Base-by-base conservation (phyloP, 2,329 filamentous ascomycete genomes). In the Verticillium klebahnii region DNA sequence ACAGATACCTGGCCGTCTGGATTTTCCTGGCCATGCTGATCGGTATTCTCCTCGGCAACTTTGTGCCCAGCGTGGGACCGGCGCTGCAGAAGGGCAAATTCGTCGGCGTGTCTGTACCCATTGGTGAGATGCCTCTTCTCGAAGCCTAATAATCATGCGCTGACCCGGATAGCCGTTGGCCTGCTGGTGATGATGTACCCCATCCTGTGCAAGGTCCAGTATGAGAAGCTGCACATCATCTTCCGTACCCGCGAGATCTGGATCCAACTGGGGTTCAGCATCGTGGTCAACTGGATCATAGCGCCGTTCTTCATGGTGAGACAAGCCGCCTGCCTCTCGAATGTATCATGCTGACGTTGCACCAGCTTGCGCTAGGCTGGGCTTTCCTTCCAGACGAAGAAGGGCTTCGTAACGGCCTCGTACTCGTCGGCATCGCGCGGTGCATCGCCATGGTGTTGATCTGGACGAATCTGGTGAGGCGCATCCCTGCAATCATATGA, bases 171-270 rank as follows among this genome's bases (percentile, higher is more conserved):
- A 91, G 91, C 92, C 0, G 78, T 96, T 57, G 92, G 92, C 0
- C 77, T 96, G 1, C 81, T 96, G 1, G 87, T 96, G 52, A 96
- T 96, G 92, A 96, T 96, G 91, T 96, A 95, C 70, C 93, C 92
- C 0, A 96, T 96, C 63, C 79, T 96, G 0, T 96, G 91, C 82
- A 95, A 95, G 73, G 89, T 96, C 6, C 86, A 86, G 50, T 95
- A 87, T 74, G 92, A 96, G 72, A 84, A 85, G 0, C 76, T 96
- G 11, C 90, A 92, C 72, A 77, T 83, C 2, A 78, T 92, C 4
- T 83, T 95, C 62, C 73, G 77, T 2, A 79, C 86, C 2, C 80
- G 80, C 2, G 78, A 79, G 0, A 78, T 96, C 2, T 96, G 91
- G 92, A 85, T 86, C 58, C 92, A 96, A 72, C 85, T 96, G n/a